A percentile compares a stretch with the other conserved stretches of the same genome.
Conservation (phyloP, 2,329 filamentous ascomycete genomes). For the Fusarium ramigenum region DNA sequence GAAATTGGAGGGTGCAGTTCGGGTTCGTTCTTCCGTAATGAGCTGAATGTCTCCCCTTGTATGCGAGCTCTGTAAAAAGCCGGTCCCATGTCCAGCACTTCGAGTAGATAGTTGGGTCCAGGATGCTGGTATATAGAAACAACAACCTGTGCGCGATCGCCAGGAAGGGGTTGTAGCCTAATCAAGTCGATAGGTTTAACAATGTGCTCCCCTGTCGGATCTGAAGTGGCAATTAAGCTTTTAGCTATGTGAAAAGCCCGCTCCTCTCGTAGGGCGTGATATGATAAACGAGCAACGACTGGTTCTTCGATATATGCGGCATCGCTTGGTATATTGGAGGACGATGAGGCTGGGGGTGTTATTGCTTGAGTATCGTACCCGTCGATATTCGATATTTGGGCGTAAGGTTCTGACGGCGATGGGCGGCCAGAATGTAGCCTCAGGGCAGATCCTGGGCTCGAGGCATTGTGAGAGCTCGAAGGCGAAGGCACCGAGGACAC, state of each 20-base stretch:
- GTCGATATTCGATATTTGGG: slow-evolving; percentile 47
- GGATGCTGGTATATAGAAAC: slow-evolving; percentile 85
- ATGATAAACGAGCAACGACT: slow-evolving; percentile 84
- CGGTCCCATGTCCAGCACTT: slow-evolving; percentile 80
- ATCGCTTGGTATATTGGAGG: slow-evolving; percentile 54
- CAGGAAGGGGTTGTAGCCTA: slow-evolving; percentile 72
- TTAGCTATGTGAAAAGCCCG: slow-evolving; percentile 86
- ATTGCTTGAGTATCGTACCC: slow-evolving; percentile 50
- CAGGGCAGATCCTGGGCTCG: slow-evolving; percentile 55
- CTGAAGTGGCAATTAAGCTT: slow-evolving; percentile 73
- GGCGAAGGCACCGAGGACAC: slow-evolving; percentile 61
- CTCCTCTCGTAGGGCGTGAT: slow-evolving; percentile 84
- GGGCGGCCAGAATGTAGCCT: slow-evolving; percentile 56
- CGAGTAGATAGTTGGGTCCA: slow-evolving; percentile 75
- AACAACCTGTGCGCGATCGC: slow-evolving; percentile 76
- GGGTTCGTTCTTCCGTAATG: slow-evolving; percentile 55
- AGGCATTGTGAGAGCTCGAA: slow-evolving; percentile 56
- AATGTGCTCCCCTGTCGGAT: slow-evolving; percentile 79
- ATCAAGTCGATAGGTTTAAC: slow-evolving; percentile 83
- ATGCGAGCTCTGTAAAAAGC: slow-evolving; percentile 71
- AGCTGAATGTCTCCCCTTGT: slow-evolving; percentile 60
- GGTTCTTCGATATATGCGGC: slow-evolving; percentile 67
- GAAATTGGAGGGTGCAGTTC: slow-evolving; percentile 69
- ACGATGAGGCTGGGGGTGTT: slow-evolving; percentile 45
- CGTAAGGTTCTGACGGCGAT: slow-evolving; percentile 54